phyloP scores from a whole-genome alignment of 2,329 filamentous ascomycete genomes.

The Xylaria sp. region DNA sequence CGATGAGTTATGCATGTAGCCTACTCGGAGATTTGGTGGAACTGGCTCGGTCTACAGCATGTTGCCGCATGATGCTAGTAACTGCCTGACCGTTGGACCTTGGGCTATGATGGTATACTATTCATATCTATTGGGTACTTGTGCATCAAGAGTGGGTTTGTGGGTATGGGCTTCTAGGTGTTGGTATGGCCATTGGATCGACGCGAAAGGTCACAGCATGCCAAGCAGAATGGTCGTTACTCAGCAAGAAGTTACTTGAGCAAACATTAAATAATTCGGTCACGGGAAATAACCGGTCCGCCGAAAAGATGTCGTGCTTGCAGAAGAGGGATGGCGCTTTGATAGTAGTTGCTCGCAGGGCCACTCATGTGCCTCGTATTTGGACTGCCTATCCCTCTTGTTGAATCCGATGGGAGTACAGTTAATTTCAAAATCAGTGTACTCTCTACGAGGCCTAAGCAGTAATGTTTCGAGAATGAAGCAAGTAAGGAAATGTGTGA shows the following conservation, averaged over 20 bases:
- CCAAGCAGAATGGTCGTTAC: constrained; percentile 1
- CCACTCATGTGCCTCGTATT: not conserved
- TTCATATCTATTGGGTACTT: constrained; percentile 24
- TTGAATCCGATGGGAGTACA: not conserved
- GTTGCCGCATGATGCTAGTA: constrained; percentile 25
- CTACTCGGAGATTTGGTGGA: constrained; percentile 47
- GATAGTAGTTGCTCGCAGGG: not conserved
- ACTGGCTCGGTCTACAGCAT: constrained; percentile 40
- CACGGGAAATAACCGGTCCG: not conserved
- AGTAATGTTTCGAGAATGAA: not conserved
- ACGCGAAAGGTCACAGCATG: not conserved
- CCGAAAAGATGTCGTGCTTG: constrained; percentile 13
- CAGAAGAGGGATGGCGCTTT: constrained; percentile 5
- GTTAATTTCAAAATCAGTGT: not conserved
- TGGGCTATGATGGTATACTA: constrained; percentile 23
- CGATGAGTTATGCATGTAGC: constrained; percentile 44
- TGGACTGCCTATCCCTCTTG: not conserved
- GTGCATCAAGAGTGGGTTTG: constrained; percentile 14
- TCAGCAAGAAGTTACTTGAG: not conserved
- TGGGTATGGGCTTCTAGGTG: not conserved
- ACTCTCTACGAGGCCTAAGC: not conserved
- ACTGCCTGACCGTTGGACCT: constrained; percentile 10
- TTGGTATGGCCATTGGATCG: not conserved
- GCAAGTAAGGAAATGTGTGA: not conserved
- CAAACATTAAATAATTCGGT: constrained; percentile 8